Conservation (phyloP, 805 yeast species). For the Starmerella gropengiesseri region DNA sequence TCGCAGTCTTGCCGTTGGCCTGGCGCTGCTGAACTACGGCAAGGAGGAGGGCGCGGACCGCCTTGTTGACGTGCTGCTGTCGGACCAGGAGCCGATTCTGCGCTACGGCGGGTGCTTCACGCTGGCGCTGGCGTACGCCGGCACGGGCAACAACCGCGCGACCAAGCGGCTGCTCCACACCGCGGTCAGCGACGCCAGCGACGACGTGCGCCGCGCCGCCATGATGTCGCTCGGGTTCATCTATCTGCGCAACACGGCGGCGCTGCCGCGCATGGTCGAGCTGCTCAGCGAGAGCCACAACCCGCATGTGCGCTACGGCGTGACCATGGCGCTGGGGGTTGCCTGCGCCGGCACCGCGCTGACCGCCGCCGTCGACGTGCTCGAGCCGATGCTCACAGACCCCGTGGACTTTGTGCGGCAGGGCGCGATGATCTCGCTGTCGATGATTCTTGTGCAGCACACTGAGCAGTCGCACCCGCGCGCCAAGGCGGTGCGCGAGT, state of each 20-base stretch:
- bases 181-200: slow-evolving; percentile 94
- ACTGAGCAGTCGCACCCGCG: slow-evolving; percentile 72
- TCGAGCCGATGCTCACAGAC: slow-evolving; percentile 86
- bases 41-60: slow-evolving; percentile 70
- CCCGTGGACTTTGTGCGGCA: slow-evolving; percentile 96
- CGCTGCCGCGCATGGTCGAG: slow-evolving; percentile 92
- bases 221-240: slow-evolving; percentile 87
- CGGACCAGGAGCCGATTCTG: slow-evolving; percentile 67
- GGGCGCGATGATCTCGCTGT: slow-evolving; percentile 85
- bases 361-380: slow-evolving; percentile 77
- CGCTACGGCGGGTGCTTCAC: slow-evolving; percentile 96
- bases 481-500: slow-evolving; percentile 64
- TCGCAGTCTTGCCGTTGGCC: slow-evolving; percentile 83
- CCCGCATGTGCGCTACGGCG: slow-evolving; percentile 97
- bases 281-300: slow-evolving; percentile 87
- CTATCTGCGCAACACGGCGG: slow-evolving; percentile 76
- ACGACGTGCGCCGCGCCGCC: slow-evolving; percentile 93
- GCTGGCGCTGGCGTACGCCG: slow-evolving; percentile 90
- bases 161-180: slow-evolving; percentile 75
- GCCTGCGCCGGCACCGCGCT: slow-evolving; percentile 93
- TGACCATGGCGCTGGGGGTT: slow-evolving; percentile 93
- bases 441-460: slow-evolving; percentile 81
- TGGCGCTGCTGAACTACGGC: slow-evolving; percentile 78
- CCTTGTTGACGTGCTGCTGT: slow-evolving; percentile 52
- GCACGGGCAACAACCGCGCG: slow-evolving; percentile 84